Evolutionary conservation across 257 asterid genomes (phyloP), one percentile per base, ranked within the genome.

Genomic region (Primulina huaijiensis): DNA sequence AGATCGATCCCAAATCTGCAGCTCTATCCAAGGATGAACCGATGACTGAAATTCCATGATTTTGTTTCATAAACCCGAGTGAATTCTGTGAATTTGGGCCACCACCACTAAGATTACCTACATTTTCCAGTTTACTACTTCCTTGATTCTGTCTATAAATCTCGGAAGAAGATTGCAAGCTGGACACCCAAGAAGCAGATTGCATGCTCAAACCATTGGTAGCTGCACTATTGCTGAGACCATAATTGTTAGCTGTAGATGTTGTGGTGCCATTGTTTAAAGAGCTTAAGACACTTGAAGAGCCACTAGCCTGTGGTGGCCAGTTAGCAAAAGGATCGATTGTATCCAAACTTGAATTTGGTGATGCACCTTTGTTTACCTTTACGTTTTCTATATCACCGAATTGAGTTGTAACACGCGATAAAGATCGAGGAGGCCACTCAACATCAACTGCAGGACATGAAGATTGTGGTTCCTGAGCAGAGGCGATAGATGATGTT

Each of bases 371-470:
- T 76, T 77, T 88, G 75, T 78, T 82, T 73, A 79, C 96, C 52
- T 66, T 78, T 46, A 68, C 71, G 60, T 76, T 75, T 59, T 77
- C 82, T 40, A 31, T 58, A 74, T 71, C 75, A 50, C 83, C 87
- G 23, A 77, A 71, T 50, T 75, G 84, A 80, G 79, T 63, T 40
- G 84, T 61, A 35, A 56, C 62, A 50, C 74, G 82, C 53, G 84
- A 78, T 27, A 87, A 80, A 59, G 92, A 81, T 63, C 76, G 82
- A 46, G 97, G 97, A 50, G 97, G 99, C 99, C 99, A 94, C 78
- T 94, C 97, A 10, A 94, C 79, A 78, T 94, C 99, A 74, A 91
- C 95, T 33, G 99, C 90, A 71, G 99, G 97, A 73, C 89, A 84
- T 56, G 95, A 84, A 65, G 90, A 75, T 14, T 87, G 81, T 16